Percentiles rank a stretch among this genome's conserved stretches.
phyloP scores from a whole-genome alignment of 2,329 filamentous ascomycete species.

The Sclerotinia glacialis region DNA sequence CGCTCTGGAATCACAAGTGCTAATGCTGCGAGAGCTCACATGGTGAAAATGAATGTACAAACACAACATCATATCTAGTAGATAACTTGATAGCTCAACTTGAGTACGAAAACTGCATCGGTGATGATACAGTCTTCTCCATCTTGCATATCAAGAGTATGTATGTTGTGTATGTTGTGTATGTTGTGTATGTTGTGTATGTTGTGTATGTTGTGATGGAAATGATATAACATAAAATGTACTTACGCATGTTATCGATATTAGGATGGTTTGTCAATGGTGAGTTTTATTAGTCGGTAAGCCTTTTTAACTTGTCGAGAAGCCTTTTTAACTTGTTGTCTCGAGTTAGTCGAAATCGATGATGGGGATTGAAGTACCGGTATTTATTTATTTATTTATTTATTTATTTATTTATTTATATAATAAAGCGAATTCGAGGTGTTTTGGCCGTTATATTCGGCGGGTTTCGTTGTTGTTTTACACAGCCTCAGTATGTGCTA shows the following conservation, averaged over 20 bases:
- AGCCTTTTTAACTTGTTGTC: not conserved
- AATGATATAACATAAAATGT: not conserved
- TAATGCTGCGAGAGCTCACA: not conserved
- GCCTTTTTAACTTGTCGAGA: not conserved
- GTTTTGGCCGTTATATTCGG: no score
- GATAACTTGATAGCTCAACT: not conserved
- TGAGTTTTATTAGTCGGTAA: not conserved
- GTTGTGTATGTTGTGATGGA: not conserved
- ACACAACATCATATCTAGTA: no score
- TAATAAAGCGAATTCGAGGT: no score
- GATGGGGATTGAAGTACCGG: no score
- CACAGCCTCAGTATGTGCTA: no score
- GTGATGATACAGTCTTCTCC: not conserved
- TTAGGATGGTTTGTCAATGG: not conserved
- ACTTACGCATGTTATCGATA: slow-evolving; percentile 1
- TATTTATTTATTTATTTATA: no score
- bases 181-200: no score
- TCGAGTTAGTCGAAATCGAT: not conserved
- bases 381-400: no score
- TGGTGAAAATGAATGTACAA: not conserved
- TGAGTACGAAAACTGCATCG: not conserved
- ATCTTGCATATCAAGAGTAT: slow-evolving; percentile 1
- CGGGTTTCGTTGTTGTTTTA: no score
- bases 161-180: no score
- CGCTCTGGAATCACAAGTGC: not conserved